Evolutionary conservation across 331 rosid species (phyloP).

Genomic region (Acacia concinna): DNA sequence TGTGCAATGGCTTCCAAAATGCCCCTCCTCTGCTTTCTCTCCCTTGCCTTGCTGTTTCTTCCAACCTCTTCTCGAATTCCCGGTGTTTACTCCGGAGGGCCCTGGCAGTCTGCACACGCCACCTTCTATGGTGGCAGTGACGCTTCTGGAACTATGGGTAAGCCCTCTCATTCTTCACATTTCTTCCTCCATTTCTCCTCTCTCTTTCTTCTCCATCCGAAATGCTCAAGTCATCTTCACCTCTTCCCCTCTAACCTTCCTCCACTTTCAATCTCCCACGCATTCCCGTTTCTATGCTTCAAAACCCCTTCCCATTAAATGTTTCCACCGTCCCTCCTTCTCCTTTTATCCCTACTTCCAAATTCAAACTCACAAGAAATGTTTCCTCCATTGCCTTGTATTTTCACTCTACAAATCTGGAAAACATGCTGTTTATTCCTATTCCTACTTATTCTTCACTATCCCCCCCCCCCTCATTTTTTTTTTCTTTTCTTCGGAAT

Average conservation of each 20-base stretch:
- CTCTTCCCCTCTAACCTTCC: not conserved
- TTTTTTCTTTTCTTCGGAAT: not conserved
- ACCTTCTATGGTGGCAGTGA: slow-evolving; percentile 98
- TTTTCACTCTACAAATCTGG: not conserved
- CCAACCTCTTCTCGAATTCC: slow-evolving; percentile 68
- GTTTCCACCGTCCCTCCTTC: not conserved
- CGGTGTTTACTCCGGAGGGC: slow-evolving; percentile 65
- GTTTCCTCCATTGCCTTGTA: not conserved
- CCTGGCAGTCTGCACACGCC: slow-evolving; percentile 89
- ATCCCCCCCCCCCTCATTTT: not conserved
- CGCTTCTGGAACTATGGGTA: slow-evolving; percentile 99
- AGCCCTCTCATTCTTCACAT: not conserved
- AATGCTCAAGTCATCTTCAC: not conserved
- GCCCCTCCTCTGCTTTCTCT: slow-evolving; percentile 48
- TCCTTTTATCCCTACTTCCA: not conserved
- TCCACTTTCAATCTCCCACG: not conserved
- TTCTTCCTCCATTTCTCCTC: not conserved
- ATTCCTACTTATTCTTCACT: not conserved
- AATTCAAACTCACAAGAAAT: not conserved
- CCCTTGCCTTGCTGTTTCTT: slow-evolving; percentile 41
- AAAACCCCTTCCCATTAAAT: not conserved
- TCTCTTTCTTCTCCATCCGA: not conserved
- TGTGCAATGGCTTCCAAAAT: slow-evolving; percentile 41
- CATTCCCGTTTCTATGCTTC: not conserved
- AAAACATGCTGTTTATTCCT: not conserved